Evolutionary conservation across 805 yeast genomes (phyloP).

Genomic region (Lipomyces orientalis): DNA sequence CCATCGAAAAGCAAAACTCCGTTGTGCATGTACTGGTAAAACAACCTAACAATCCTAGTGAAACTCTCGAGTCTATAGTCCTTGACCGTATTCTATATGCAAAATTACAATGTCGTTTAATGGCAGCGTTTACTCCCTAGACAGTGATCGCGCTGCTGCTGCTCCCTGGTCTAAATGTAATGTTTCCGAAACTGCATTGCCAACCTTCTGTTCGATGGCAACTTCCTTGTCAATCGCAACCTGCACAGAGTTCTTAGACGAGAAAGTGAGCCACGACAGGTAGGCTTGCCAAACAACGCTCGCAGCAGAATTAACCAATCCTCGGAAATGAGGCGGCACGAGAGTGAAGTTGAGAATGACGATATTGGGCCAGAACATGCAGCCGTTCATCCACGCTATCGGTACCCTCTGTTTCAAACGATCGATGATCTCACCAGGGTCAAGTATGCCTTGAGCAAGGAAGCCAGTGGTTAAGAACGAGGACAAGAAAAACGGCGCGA

Average conservation of each 20-base stretch:
- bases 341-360: slow-evolving; percentile 34
- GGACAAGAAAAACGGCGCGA: slow-evolving; percentile 34
- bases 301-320: slow-evolving; percentile 33
- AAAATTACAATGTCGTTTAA: background rate
- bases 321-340: slow-evolving; percentile 37
- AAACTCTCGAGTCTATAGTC: too few species aligned
- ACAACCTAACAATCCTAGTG: too few species aligned
- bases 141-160: slow-evolving; percentile 15
- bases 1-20: too few species aligned
- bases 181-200: slow-evolving; percentile 10
- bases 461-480: slow-evolving; percentile 30
- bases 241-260: slow-evolving; percentile 19
- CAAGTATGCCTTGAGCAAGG: slow-evolving; percentile 28
- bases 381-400: slow-evolving; percentile 35
- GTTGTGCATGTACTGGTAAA: too few species aligned
- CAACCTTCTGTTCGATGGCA: slow-evolving; percentile 25
- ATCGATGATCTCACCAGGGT: slow-evolving; percentile 13
- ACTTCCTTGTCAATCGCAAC: slow-evolving; percentile 25
- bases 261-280: slow-evolving; percentile 32
- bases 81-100: too few species aligned
- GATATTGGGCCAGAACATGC: slow-evolving; percentile 37
- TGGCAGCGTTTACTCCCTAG: slow-evolving; percentile 7
- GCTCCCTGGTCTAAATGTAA: slow-evolving; percentile 23
- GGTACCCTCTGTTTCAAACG: slow-evolving; percentile 31
- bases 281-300: slow-evolving; percentile 35